Evolutionary conservation across 495 filamentous ascomycete species (phyloP), one percentile per base, ranked within the genome.

Genomic region (Astrocystis sublimbata): DNA sequence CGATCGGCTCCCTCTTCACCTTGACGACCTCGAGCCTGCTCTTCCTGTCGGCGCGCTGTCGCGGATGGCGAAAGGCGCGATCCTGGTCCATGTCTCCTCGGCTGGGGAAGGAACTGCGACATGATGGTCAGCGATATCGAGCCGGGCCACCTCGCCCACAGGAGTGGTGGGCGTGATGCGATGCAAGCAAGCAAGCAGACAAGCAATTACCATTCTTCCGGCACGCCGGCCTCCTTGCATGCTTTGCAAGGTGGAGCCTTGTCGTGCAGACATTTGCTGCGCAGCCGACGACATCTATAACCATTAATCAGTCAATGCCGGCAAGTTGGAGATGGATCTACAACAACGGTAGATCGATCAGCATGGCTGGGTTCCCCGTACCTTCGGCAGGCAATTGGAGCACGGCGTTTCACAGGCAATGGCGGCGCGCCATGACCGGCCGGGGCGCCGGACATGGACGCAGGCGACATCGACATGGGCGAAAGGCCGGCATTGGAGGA

Each of bases 331-430:
- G 40, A 30, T 13, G 52, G 65, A 38, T 45, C 51, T 19, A 49
- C 50, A 12, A n/a, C 31, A 13, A 36, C 26, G 51, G n/a, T 12
- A 45, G 49, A 30, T 17, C n/a, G n/a, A n/a, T 42, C 23, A 17
- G 51, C 31, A 54, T n/a, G 23, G 12, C n/a, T 36, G 47, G 46
- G 57, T 1, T 49, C 65, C n/a, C n/a, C 73, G 41, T 69, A 81
- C 79, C 78, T 78, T 68, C 79, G 78, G 62, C 79, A 81, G 62
- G 79, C 79, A 63, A 81, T 79, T 23, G 78, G 76, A 40, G 79
- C 71, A 49, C 79, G 74, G 60, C 77, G 72, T 63, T 79, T 79
- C 63, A 79, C 65, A 15, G 70, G 63, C 51, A 60, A 53, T 33
- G 61, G 58, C 61, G 64, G 58, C 17, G 56, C 43, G 47, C 63